Evolutionary conservation across 129 eudicot species (phyloP).

Genomic region (Cynara cardunculus): DNA sequence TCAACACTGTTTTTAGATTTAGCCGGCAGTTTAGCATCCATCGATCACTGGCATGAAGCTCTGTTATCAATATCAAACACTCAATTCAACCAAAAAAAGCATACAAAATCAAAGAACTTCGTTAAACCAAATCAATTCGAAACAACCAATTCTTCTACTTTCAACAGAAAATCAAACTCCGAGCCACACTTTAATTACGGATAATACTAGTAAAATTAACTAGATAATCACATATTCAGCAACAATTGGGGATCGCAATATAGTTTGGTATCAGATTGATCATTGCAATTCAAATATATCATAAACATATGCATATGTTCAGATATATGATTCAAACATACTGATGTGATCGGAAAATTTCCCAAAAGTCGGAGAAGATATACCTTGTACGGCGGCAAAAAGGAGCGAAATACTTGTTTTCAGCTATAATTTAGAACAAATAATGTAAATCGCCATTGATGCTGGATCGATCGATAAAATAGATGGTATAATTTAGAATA

Average conservation of each 20-base stretch:
- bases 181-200: no score
- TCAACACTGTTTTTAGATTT: constrained; percentile 3
- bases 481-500: not conserved
- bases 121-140: not conserved
- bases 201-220: no score
- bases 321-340: not conserved
- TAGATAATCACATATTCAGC: not conserved
- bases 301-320: not conserved
- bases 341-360: not conserved
- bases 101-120: not conserved
- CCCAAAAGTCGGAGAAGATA: not conserved
- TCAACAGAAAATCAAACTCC: not conserved
- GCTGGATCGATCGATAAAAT: not conserved
- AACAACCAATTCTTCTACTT: not conserved
- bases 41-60: constrained; percentile 21
- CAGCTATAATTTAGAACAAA: constrained; percentile 19
- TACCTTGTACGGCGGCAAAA: constrained; percentile 23
- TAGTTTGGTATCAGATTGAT: not conserved
- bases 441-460: constrained; percentile 20
- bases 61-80: constrained; percentile 2
- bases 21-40: constrained; percentile 18
- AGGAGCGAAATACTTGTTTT: constrained; percentile 8
- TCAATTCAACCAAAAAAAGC: not conserved
- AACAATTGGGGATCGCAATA: constrained; percentile 4
- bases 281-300: constrained; percentile 2